phyloP scores from a whole-genome alignment of 2,329 filamentous ascomycete species.

The Apiospora koreana region DNA sequence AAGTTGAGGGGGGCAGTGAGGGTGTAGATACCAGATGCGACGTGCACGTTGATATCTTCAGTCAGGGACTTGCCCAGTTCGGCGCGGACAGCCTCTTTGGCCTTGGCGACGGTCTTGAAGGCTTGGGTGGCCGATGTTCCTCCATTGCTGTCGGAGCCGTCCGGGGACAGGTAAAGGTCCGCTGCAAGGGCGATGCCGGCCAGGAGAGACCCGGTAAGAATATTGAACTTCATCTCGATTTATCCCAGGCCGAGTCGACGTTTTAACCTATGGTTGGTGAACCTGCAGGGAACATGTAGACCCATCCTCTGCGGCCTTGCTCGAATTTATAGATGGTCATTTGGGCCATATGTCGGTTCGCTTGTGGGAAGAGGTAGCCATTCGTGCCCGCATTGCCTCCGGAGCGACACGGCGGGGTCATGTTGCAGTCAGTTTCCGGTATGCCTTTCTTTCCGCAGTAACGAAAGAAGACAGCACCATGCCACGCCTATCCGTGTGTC shows the following conservation, averaged over 20 bases:
- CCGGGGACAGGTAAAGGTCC: not conserved
- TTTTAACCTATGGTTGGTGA: not conserved
- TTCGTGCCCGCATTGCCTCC: not conserved
- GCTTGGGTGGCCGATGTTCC: not conserved
- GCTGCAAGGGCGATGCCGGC: not conserved
- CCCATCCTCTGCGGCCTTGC: no score
- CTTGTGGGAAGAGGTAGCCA: not conserved
- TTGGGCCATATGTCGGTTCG: not conserved
- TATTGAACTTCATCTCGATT: not conserved
- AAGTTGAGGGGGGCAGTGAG: not conserved
- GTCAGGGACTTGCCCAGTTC: not conserved
- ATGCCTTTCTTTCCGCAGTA: not conserved
- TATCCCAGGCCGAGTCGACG: not conserved
- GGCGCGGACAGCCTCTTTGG: not conserved
- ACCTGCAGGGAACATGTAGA: no score
- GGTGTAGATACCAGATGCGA: not conserved
- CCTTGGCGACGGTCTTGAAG: not conserved
- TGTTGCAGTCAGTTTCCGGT: not conserved
- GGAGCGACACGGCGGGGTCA: not conserved
- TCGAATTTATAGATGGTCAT: not conserved
- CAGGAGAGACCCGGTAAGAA: not conserved
- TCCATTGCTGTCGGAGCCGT: not conserved
- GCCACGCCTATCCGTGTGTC: not conserved
- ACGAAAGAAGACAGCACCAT: not conserved
- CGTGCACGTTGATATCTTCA: constrained; percentile 1